Evolutionary conservation across 768 basidiomycete genomes (phyloP), one percentile per base, ranked within the genome.

Genomic region (Neoboletus magnificus): DNA sequence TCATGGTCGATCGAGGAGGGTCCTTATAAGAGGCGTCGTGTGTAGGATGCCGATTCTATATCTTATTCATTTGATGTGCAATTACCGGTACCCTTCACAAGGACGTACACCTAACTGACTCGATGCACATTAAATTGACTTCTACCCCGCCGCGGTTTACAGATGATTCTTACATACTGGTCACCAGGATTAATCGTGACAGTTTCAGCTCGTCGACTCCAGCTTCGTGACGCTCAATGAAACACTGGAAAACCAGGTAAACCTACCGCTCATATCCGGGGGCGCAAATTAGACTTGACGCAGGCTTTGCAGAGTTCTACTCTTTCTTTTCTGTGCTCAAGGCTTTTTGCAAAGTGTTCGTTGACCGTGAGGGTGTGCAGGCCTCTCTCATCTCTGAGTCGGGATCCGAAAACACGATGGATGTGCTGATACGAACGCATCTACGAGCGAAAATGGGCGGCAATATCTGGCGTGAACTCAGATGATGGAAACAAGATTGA

Each of bases 281-380:
- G n/a, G n/a, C n/a, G n/a, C n/a, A n/a, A n/a, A n/a, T n/a, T 29
- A 33, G 11, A 29, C 18, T 22, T 7, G 30, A 79, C 87, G 57
- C 59, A 92, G 91, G 73, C 70, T 86, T 88, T 42, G 81, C 78
- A n/a, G 18, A 94, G 81, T 70, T 93, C 92, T 66, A 94, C 92
- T 25, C 89, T 79, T 64, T 93, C 90, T 68, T 93, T 94, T 62
- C 82, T 83, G 68, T 85, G 80, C 57, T 89, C 82, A 62, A 88
- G 93, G 1, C 91, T 91, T 58, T 90, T 91, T 10, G 90, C 91
- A 59, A 79, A 91, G 50, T 84, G 82, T 55, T 87, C 80, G 66
- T 91, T 89, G 59, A 91, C 81, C 2, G 84, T 87, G 54, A 91
- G 63, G 40, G 77, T 75, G 48, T 82, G 73, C 25, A 74, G 54